Conservation (phyloP, 768 basidiomycete species). For the Artomyces pyxidatus region DNA sequence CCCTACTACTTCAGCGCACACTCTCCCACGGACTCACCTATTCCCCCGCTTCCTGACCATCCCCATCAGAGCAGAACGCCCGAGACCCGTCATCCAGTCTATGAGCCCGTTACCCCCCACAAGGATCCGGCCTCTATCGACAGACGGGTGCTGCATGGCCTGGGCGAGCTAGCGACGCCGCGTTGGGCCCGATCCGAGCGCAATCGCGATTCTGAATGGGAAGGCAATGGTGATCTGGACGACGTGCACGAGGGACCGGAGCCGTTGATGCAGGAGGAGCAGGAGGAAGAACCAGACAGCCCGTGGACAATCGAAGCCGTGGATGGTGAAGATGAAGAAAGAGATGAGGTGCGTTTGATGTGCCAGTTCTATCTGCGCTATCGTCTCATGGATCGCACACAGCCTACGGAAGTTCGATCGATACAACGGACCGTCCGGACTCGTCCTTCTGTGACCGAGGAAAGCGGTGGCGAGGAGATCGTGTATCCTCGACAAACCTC, state of each 20-base stretch:
- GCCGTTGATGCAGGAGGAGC: slow-evolving; percentile 20
- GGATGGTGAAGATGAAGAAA: slow-evolving; percentile 69
- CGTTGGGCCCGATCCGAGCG: slow-evolving; percentile 66
- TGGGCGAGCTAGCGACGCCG: slow-evolving; percentile 95
- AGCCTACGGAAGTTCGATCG: slow-evolving; percentile 38
- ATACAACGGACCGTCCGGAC: slow-evolving; percentile 44
- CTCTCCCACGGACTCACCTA: slow-evolving; percentile 62
- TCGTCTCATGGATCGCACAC: slow-evolving; percentile 7
- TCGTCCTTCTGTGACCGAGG: slow-evolving; percentile 64
- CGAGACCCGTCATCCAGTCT: slow-evolving; percentile 37
- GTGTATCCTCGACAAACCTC: slow-evolving; percentile 66
- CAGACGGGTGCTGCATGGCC: slow-evolving; percentile 80
- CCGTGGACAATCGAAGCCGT: slow-evolving; percentile 87
- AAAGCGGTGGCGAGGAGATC: slow-evolving; percentile 88
- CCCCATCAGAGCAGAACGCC: slow-evolving; percentile 48
- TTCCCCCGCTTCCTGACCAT: slow-evolving; percentile 32
- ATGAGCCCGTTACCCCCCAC: slow-evolving; percentile 62
- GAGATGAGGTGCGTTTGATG: slow-evolving; percentile 46
- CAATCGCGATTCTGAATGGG: slow-evolving; percentile 23
- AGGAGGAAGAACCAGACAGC: slow-evolving; percentile 61
- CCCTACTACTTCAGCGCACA: slow-evolving; percentile 80
- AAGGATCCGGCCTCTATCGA: slow-evolving; percentile 77
- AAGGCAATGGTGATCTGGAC: slow-evolving; percentile 26
- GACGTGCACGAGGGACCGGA: slow-evolving; percentile 26
- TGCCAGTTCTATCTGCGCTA: slow-evolving; percentile 2